phyloP scores from a whole-genome alignment of 169 alveolate genomes.

The Plasmodium coatneyi region DNA sequence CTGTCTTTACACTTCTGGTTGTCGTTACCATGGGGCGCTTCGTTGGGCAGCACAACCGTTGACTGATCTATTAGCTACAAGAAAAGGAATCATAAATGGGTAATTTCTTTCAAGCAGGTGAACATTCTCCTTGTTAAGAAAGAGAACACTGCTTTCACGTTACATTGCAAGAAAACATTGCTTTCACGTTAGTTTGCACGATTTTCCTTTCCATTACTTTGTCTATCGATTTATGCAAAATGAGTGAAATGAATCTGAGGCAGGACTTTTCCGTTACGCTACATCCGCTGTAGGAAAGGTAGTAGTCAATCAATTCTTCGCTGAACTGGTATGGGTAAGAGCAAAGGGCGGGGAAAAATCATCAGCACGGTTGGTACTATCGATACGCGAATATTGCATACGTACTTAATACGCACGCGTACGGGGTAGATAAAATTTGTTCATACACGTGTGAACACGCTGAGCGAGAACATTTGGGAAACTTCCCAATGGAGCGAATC shows the following conservation, averaged over 20 bases:
- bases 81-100: not conserved
- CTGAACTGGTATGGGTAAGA: conserved; percentile 45
- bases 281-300: conserved; percentile 62
- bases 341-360: not conserved
- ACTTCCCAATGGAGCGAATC: not conserved
- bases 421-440: not conserved
- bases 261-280: conserved; percentile 59
- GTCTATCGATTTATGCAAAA: conserved; percentile 67
- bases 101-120: not conserved
- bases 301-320: conserved; percentile 63
- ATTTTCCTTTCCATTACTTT: conserved; percentile 15
- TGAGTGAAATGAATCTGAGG: conserved; percentile 56
- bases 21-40: conserved; percentile 1
- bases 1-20: conserved; percentile 25
- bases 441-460: not conserved
- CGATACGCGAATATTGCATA: not conserved
- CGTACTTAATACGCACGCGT: not conserved
- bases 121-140: not conserved
- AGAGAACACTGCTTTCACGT: not conserved
- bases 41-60: not conserved
- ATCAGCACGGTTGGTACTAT: not conserved
- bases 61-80: conserved; percentile 37
- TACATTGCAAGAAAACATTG: not conserved
- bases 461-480: not conserved
- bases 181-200: not conserved